Conservation (phyloP, 129 eudicot genomes). For the Calendula officinalis region DNA sequence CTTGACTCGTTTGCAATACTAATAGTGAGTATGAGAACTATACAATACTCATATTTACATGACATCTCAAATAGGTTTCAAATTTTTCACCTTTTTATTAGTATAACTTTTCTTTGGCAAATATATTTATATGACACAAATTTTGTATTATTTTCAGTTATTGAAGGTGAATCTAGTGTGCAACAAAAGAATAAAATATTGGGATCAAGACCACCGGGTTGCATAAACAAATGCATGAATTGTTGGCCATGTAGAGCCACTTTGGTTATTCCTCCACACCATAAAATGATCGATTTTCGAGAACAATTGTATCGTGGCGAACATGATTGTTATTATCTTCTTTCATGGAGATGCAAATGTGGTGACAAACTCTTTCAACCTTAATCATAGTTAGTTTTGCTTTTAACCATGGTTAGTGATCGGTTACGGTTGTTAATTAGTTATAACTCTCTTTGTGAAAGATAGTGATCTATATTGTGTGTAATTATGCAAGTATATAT, state of each 20-base stretch:
- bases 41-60: no score
- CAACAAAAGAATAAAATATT: constrained; percentile 33
- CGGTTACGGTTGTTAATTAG: constrained; percentile 2
- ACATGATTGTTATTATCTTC: constrained; percentile 78
- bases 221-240: constrained; percentile 65
- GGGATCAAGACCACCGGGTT: constrained; percentile 79
- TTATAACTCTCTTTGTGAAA: constrained; percentile 21
- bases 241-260: constrained; percentile 71
- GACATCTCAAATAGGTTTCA: constrained; percentile 15
- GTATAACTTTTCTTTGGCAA: background rate
- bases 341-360: constrained; percentile 94
- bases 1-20: no score
- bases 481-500: constrained; percentile 20
- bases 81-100: background rate
- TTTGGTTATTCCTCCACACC: constrained; percentile 66
- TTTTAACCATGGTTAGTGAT: constrained; percentile 19
- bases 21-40: no score
- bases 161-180: constrained; percentile 18
- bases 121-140: background rate
- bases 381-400: constrained; percentile 20
- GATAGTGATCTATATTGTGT: constrained; percentile 22
- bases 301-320: constrained; percentile 44
- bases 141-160: constrained; percentile 3
- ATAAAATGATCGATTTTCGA: constrained; percentile 16
- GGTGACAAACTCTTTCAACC: constrained; percentile 88